phyloP scores from a whole-genome alignment of 2,329 filamentous ascomycete species.

The Trichoderma simmonsii region DNA sequence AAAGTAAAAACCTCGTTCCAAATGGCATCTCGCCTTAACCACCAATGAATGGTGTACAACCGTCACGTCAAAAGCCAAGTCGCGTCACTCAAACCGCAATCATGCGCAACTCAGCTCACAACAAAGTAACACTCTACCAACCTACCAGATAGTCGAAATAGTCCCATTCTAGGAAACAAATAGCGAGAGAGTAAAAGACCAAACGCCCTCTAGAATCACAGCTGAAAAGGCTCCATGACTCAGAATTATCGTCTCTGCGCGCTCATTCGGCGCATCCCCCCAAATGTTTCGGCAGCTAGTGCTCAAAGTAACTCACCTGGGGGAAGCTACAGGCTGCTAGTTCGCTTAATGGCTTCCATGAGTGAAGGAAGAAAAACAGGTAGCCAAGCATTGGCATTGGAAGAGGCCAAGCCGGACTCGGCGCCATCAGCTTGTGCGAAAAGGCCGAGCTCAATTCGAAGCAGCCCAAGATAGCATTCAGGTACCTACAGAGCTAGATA shows the following conservation, averaged over 20 bases:
- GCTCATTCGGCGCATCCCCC: background rate
- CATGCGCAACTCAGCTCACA: background rate
- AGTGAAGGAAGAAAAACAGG: background rate
- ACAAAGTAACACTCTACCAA: background rate
- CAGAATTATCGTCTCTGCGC: background rate
- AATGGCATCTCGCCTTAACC: background rate
- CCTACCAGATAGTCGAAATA: background rate
- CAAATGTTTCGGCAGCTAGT: background rate
- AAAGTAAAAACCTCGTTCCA: background rate
- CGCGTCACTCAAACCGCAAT: background rate
- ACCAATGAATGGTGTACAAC: background rate
- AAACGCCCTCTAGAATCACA: background rate
- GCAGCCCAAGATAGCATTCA: background rate
- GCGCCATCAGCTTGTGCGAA: background rate
- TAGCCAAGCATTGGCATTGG: background rate
- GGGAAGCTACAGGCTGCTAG: background rate
- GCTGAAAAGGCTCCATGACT: background rate
- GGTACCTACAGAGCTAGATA: background rate
- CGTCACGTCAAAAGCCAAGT: background rate
- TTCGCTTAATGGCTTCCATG: background rate
- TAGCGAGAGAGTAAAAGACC: background rate
- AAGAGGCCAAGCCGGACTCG: background rate
- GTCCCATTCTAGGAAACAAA: background rate
- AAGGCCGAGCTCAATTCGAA: background rate
- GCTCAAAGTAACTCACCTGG: background rate